A percentile compares a stretch with the other conserved stretches of the same genome.
phyloP scores from a whole-genome alignment of 768 basidiomycete genomes.

The Russula compacta region DNA sequence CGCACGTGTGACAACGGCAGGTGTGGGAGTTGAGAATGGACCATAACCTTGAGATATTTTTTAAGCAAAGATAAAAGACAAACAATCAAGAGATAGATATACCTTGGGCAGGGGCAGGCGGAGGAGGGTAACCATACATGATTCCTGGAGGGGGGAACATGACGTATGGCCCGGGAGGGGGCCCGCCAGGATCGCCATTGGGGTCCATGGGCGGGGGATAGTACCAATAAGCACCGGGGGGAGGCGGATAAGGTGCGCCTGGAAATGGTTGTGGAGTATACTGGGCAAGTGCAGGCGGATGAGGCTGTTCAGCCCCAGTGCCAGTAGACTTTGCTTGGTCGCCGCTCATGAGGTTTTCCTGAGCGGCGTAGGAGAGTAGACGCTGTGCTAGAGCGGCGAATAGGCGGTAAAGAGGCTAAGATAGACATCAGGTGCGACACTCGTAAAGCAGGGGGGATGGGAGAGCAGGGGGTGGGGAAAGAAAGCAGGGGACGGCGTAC shows the following conservation, averaged over 20 bases:
- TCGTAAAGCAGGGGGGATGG: not conserved
- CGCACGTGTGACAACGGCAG: slow-evolving; percentile 25
- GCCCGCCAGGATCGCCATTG: slow-evolving; percentile 14
- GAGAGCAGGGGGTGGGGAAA: not conserved
- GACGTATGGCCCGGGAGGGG: slow-evolving; percentile 13
- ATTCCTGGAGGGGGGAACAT: slow-evolving; percentile 20
- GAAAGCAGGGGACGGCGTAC: slow-evolving; percentile 11
- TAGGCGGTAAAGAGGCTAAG: not conserved
- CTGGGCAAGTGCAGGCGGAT: slow-evolving; percentile 12
- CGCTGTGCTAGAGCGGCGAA: not conserved
- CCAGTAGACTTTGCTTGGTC: slow-evolving; percentile 16
- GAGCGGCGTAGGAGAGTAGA: not conserved
- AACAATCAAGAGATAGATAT: not conserved
- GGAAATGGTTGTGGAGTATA: slow-evolving; percentile 17
- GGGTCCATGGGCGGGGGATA: slow-evolving; percentile 18
- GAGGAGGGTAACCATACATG: slow-evolving; percentile 23
- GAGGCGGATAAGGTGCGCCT: slow-evolving; percentile 14
- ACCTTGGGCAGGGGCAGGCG: slow-evolving; percentile 20
- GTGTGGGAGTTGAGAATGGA: slow-evolving; percentile 22
- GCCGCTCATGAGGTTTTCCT: slow-evolving; percentile 12
- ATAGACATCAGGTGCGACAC: not conserved
- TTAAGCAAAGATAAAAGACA: not conserved
- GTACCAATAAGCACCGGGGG: slow-evolving; percentile 17
- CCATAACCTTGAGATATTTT: slow-evolving; percentile 11
- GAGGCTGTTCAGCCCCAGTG: slow-evolving; percentile 7